These are phyloP conservation scores for Posidonia oceanica DNA, from an alignment of 116 monocot genomes.

Conservation along the genomic window DNA sequence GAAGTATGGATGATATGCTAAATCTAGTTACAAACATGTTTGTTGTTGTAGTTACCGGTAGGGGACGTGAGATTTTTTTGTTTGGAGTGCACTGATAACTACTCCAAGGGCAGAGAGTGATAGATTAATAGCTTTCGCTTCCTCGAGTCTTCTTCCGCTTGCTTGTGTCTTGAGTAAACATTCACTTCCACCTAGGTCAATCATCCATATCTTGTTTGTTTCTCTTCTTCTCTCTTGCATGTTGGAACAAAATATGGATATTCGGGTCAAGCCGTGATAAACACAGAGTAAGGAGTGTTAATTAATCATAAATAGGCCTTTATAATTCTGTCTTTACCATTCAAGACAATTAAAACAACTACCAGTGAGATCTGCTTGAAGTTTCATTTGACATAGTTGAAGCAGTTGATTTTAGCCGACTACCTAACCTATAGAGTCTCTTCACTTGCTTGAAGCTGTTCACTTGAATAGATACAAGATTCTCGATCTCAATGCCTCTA, in stretches of 20 bases:
- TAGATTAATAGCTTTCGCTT: conserved; percentile 73
- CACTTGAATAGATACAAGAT: conserved; percentile 31
- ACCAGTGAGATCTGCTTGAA: conserved; percentile 88
- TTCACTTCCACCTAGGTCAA: conserved; percentile 73
- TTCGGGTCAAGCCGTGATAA: conserved; percentile 42
- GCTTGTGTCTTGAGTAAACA: conserved; percentile 55
- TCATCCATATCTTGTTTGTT: conserved; percentile 62
- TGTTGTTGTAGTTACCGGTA: conserved; percentile 34
- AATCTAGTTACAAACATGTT: too few species aligned
- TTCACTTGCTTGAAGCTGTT: conserved; percentile 37
- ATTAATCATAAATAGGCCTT: not conserved
- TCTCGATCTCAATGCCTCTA: conserved; percentile 53
- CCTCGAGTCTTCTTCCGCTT: conserved; percentile 53
- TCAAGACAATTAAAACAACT: not conserved
- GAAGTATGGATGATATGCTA: too few species aligned
- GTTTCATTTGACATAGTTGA: conserved; percentile 52
- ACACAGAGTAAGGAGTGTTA: not conserved
- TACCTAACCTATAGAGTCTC: conserved; percentile 44
- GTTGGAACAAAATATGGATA: conserved; percentile 31
- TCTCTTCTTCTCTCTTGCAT: conserved; percentile 31
- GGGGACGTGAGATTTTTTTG: conserved; percentile 46
- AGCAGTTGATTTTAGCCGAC: conserved; percentile 45
- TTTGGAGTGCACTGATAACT: conserved; percentile 61
- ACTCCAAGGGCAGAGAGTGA: conserved; percentile 73
- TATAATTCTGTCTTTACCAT: not conserved